phyloP scores from a whole-genome alignment of 75 land plant genomes.

The Isoetes taiwanensis region DNA sequence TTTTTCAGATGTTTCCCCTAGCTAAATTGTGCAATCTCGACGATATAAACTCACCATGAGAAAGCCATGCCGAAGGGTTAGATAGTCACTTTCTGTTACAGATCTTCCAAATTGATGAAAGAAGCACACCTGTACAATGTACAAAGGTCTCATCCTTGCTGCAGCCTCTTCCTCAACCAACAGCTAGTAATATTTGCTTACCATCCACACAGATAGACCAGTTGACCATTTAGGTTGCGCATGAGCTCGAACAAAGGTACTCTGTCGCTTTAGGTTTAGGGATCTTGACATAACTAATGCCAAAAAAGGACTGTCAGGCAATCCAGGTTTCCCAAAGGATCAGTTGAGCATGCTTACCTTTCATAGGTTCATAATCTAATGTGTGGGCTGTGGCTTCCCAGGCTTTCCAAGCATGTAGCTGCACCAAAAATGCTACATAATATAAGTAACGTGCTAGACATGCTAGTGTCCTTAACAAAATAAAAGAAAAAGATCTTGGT shows the following conservation, averaged over 20 bases:
- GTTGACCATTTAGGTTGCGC: neutral
- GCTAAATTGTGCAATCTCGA: too few species aligned
- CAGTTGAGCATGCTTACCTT: constrained; percentile 20
- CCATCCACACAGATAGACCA: neutral
- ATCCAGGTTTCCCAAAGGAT: neutral
- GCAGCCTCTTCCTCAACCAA: neutral
- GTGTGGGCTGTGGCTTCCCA: constrained; percentile 41
- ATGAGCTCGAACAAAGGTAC: neutral
- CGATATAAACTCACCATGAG: too few species aligned
- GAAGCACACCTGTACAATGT: neutral
- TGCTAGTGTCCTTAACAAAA: too few species aligned
- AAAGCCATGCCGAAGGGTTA: neutral
- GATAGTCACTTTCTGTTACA: neutral
- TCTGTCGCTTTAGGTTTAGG: neutral
- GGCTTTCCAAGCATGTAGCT: constrained; percentile 20
- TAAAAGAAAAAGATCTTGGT: too few species aligned
- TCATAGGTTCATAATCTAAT: constrained; percentile 24
- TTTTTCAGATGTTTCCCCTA: too few species aligned
- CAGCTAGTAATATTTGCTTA: neutral
- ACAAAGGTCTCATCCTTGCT: too few species aligned
- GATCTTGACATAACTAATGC: neutral
- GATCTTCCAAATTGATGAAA: neutral
- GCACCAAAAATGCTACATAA: too few species aligned
- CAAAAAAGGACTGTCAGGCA: neutral
- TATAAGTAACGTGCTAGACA: too few species aligned